Conservation (phyloP, 805 yeast genomes). For the Starmerella davenportii region DNA sequence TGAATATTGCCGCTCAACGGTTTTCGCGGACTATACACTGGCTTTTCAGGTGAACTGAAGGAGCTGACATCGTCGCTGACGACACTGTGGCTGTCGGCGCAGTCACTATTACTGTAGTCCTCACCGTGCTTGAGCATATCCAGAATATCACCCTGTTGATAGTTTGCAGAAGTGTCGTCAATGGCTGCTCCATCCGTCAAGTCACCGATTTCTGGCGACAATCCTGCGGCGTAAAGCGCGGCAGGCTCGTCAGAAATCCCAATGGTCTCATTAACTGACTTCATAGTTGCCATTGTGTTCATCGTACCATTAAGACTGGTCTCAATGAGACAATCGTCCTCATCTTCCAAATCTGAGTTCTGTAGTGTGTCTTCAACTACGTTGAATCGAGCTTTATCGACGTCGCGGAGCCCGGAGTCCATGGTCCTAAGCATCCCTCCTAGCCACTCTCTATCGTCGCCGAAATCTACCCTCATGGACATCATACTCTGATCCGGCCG, state of each 20-base stretch:
- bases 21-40: too few species aligned
- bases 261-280: conserved; percentile 1
- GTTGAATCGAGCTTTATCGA: neutral
- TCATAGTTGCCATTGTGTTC: neutral
- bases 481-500: neutral
- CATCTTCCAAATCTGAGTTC: neutral
- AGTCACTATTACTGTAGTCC: too few species aligned
- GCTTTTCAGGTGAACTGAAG: too few species aligned
- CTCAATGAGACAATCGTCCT: neutral
- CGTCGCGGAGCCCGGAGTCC: neutral
- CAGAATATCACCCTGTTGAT: neutral
- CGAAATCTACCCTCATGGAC: conserved; percentile 3
- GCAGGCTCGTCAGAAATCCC: conserved; percentile 9
- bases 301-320: neutral
- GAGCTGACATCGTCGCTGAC: too few species aligned
- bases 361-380: neutral
- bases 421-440: neutral
- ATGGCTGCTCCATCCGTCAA: too few species aligned
- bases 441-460: conserved; percentile 7
- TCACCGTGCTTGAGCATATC: neutral
- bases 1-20: too few species aligned
- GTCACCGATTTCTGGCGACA: conserved; percentile 2
- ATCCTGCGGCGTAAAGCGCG: conserved; percentile 8
- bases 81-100: too few species aligned
- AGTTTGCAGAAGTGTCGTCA: too few species aligned